These are phyloP conservation scores for Leccinum insigne DNA, from an alignment of 1,284 basidiomycete species.

Conservation along the genomic window DNA sequence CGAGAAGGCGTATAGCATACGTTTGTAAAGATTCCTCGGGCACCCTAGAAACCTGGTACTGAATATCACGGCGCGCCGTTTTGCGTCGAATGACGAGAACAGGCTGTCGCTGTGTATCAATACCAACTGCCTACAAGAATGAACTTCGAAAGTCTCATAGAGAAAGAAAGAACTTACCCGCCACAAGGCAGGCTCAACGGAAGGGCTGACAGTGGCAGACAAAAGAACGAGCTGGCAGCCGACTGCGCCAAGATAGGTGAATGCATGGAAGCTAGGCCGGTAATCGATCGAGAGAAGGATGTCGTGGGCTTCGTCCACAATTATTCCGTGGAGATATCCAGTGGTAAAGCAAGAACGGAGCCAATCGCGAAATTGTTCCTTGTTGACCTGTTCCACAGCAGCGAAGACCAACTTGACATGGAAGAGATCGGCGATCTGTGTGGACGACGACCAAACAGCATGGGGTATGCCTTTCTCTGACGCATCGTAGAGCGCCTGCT, in stretches of 20 bases:
- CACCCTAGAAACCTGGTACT: neutral
- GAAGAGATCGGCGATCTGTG: neutral
- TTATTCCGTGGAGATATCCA: neutral
- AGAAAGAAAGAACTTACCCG: neutral
- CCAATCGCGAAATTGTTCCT: neutral
- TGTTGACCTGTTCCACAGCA: neutral
- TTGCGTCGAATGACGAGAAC: neutral
- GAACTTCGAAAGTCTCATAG: neutral
- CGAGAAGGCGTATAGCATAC: neutral
- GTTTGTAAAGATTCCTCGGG: neutral
- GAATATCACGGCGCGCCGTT: neutral
- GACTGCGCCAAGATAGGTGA: neutral
- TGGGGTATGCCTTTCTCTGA: neutral
- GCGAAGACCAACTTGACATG: neutral
- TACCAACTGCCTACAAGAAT: neutral
- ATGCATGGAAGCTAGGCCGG: neutral
- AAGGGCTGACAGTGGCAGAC: neutral
- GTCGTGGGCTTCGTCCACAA: neutral
- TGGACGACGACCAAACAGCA: neutral
- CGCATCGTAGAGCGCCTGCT: neutral
- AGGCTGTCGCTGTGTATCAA: neutral
- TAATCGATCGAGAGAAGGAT: neutral
- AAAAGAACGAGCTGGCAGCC: neutral
- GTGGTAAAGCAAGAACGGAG: neutral
- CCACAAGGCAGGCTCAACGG: neutral